Evolutionary conservation across 371 early-diverging fungal genomes (phyloP), one percentile per base, ranked within the genome.

Genomic region (Mortierella sp.): DNA sequence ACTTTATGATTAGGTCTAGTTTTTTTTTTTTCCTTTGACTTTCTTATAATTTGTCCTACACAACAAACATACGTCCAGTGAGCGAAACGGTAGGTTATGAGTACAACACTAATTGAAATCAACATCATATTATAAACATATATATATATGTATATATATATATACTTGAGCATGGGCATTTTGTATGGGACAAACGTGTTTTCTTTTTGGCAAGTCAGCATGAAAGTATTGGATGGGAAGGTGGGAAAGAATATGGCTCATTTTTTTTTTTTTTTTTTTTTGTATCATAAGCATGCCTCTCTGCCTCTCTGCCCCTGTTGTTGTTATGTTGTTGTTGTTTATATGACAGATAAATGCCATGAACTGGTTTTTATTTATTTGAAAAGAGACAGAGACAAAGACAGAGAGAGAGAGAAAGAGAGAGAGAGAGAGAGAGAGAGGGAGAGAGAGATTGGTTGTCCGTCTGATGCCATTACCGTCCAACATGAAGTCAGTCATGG

Each of bases 51-150:
- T 55, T 55, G 55, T 55, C 55, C 55, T 55, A 55, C 55, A 55
- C 28, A 24, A 55, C 28, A 55, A 24, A 24, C 24, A 21, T 55
- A 11, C 55, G 28, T 52, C 52, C 2, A 28, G 55, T 24, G 55
- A 55, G 28, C 24, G 16, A 55, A 55, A 24, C 28, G 55, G 55
- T 55, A 55, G 55, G 55, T 55, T 55, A 55, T 55, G 55, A 55
- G 55, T 55, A 55, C 55, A 55, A 55, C n/a, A 10, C 24, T 55
- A 13, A 28, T 52, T 28, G 28, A 28, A 28, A 28, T 28, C 28
- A 28, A 28, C 28, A 28, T 28, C 28, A 28, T 28, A 55, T 24
- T 24, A 55, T 55, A 15, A 9, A 55, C 3, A 55, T 55, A 3
- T 24, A 55, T n/a, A n/a, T n/a, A n/a, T n/a, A n/a, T n/a, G 28